phyloP scores from a whole-genome alignment of 179 eudicot species.

The Dionaea muscipula region DNA sequence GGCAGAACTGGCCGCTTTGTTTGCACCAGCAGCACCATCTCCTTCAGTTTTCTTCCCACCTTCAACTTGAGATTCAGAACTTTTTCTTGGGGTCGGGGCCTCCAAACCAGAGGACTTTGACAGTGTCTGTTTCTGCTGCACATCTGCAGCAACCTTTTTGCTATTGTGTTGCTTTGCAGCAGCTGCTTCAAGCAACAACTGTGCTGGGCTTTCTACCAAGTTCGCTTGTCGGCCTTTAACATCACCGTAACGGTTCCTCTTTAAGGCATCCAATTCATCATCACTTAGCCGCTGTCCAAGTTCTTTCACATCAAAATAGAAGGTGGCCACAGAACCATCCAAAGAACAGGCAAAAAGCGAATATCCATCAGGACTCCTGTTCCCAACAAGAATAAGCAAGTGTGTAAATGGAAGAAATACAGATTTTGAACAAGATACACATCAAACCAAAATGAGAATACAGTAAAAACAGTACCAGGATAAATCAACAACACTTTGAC shows the following conservation, averaged over 20 bases:
- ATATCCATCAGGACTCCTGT: conserved; percentile 99
- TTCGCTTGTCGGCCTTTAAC: conserved; percentile 82
- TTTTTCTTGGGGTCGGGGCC: conserved; percentile 24
- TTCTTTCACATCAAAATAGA: conserved; percentile 81
- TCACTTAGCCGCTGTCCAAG: conserved; percentile 71
- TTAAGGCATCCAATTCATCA: conserved; percentile 64
- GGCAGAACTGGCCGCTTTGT: conserved; percentile 34
- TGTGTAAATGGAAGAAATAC: background rate
- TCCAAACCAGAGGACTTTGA: conserved; percentile 35
- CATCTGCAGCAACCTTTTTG: conserved; percentile 35
- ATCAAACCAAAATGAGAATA: background rate
- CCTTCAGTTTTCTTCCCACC: conserved; percentile 48
- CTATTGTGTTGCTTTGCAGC: conserved; percentile 47
- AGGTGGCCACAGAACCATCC: conserved; percentile 88
- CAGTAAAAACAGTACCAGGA: conserved; percentile 45
- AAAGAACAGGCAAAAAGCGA: conserved; percentile 90
- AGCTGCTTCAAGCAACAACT: conserved; percentile 88
- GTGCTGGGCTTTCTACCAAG: conserved; percentile 92
- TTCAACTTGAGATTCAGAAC: conserved; percentile 32
- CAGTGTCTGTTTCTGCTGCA: conserved; percentile 25
- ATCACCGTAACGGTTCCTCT: conserved; percentile 88
- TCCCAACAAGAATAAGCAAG: conserved; percentile 12
- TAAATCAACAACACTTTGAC: conserved; percentile 92
- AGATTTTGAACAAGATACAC: background rate
- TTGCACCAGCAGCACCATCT: conserved; percentile 30